These are phyloP conservation scores for Backusella luteola DNA, from an alignment of 192 early-diverging fungal genomes.

Conservation along the genomic window DNA sequence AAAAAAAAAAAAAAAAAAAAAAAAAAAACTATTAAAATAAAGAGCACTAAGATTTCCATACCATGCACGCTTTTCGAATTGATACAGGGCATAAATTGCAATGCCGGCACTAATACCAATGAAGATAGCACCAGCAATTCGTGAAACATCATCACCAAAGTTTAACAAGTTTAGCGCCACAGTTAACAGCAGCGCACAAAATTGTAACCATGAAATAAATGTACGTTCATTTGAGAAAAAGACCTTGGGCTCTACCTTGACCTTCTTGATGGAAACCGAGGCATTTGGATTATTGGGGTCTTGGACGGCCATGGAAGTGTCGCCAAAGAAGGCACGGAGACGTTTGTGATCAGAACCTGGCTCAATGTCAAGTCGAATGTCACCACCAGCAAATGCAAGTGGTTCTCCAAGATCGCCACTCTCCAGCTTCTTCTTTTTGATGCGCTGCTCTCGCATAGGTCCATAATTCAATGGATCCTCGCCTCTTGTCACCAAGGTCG, in stretches of 20 bases:
- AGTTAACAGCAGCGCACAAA: conserved; percentile 69
- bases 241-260: conserved; percentile 83
- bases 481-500: neutral
- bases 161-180: conserved; percentile 75
- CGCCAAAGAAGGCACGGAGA: neutral
- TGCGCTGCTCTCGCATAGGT: neutral
- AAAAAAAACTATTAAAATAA: neutral
- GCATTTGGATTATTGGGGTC: conserved; percentile 11
- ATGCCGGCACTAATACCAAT: conserved; percentile 26
- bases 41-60: conserved; percentile 14
- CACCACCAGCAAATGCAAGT: neutral
- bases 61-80: conserved; percentile 34
- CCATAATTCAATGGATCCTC: conserved; percentile 16
- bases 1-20: neutral
- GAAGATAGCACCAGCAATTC: conserved; percentile 59
- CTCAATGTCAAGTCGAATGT: conserved; percentile 10
- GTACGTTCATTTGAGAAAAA: conserved; percentile 90
- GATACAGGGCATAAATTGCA: conserved; percentile 30
- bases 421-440: conserved; percentile 6
- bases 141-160: conserved; percentile 56
- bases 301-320: neutral
- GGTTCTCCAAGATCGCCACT: conserved; percentile 12
- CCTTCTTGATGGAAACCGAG: conserved; percentile 33
- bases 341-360: neutral
- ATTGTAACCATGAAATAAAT: conserved; percentile 82